Evolutionary conservation across 2,329 filamentous ascomycete species (phyloP), one percentile per base, ranked within the genome.

Genomic region (Paecilomyces dactylethromorphus): DNA sequence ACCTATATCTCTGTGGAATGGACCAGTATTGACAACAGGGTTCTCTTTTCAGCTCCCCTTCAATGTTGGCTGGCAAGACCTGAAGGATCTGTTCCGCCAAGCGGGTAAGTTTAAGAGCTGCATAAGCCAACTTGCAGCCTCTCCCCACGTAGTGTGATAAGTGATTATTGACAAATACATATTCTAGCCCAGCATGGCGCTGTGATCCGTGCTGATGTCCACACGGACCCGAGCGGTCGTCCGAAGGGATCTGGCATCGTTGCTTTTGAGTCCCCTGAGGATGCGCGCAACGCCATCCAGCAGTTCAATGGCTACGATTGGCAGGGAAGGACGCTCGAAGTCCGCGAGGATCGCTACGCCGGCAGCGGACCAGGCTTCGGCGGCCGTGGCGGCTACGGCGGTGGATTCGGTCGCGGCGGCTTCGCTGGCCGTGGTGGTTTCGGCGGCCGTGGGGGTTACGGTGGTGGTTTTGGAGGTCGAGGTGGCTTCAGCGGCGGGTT

Each of bases 291-390:
- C 71, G 94, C 94, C 22, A 99, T 99, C 65, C 87, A 92, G 71
- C 92, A 97, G 67, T 99, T 97, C 82, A 97, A 97, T 72, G 94
- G 94, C 60, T 97, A 96, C 73, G 94, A 99, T 64, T 99, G 94
- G 94, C 93, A 97, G 75, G 94, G 94, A 11, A 89, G 94, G 59
- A 80, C 87, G 56, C 85, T 99, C 55, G 94, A 99, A 75, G 94
- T 99, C 63, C 92, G 94, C 63, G 93, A 97, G 76, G 94, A 99
- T 72, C 89, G 94, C 59, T 99, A 92, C 72, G 94, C 94, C 60
- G 87, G 86, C 60, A 76, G 80, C 12, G 60, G 60, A 32, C 55
- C 52, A 33, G 60, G 71, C 31, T 71, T 74, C 55, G 76, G 77
- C 53, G 73, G 68, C 80, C 68, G 72, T 54, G 74, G 74, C 26